Conservation (phyloP, 225 moss, liverwort and hornwort genomes). For the Ulota crispa region DNA sequence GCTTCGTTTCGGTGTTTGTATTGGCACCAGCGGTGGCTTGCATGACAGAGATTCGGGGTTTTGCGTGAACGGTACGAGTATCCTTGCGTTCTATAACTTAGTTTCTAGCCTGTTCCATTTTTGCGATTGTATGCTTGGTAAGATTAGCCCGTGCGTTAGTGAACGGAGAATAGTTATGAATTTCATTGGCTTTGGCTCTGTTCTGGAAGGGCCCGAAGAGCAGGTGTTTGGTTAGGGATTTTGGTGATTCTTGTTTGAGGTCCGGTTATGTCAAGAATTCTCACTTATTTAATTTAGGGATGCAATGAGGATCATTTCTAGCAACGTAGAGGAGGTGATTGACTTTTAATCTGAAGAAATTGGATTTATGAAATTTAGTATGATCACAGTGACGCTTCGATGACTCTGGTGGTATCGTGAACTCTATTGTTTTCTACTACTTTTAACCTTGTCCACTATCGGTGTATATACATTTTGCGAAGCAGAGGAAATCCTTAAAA, state of each 20-base stretch:
- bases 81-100: slow-evolving; percentile 6
- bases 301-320: neutral
- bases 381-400: neutral
- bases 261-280: slow-evolving; percentile 2
- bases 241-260: slow-evolving; percentile 3
- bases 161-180: neutral
- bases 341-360: neutral
- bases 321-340: neutral
- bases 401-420: neutral
- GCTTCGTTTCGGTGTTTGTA: neutral
- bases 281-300: neutral
- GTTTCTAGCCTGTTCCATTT: neutral
- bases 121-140: neutral
- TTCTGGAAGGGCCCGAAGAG: slow-evolving; percentile 17
- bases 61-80: neutral
- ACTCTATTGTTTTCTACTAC: neutral
- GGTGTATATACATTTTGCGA: slow-evolving; percentile 1
- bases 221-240: slow-evolving; percentile 19
- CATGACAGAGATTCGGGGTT: neutral
- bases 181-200: neutral
- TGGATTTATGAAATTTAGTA: neutral
- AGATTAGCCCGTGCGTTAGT: neutral
- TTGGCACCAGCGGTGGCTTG: neutral
- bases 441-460: neutral
- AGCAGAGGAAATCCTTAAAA: neutral